Conservation (phyloP, 495 filamentous ascomycete genomes). For the Talaromyces proteolyticus region DNA sequence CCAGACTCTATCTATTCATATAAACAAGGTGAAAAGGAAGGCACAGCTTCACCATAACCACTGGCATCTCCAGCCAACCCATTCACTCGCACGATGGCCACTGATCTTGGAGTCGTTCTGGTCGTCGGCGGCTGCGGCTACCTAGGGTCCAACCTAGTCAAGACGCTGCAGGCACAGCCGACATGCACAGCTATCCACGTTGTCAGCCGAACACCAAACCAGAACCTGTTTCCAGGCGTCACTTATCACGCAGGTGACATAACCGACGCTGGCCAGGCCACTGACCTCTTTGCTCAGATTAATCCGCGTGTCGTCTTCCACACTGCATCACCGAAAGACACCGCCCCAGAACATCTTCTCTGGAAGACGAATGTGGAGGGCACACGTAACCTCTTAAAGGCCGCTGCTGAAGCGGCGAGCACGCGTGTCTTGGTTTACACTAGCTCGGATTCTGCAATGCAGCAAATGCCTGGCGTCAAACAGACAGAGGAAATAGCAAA, state of each 20-base stretch:
- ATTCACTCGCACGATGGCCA: background rate
- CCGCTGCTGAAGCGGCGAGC: conserved; percentile 7
- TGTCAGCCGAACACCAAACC: conserved; percentile 12
- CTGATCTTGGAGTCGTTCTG: conserved; percentile 31
- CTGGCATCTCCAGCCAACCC: conserved; percentile 2
- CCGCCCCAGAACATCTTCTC: background rate
- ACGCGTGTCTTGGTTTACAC: conserved; percentile 21
- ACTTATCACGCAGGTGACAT: conserved; percentile 16
- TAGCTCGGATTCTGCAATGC: conserved; percentile 12
- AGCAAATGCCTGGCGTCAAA: conserved; percentile 3
- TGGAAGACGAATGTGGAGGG: conserved; percentile 13
- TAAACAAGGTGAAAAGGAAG: no score
- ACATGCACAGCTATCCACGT: conserved; percentile 10
- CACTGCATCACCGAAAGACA: conserved; percentile 13
- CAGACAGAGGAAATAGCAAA: conserved; percentile 15
- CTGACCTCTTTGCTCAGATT: conserved; percentile 12
- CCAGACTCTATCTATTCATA: no score
- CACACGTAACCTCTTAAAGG: conserved; percentile 13
- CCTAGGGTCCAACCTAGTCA: conserved; percentile 64
- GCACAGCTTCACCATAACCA: background rate
- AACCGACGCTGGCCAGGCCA: conserved; percentile 5
- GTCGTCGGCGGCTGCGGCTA: conserved; percentile 69
- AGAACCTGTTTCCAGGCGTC: conserved; percentile 5
- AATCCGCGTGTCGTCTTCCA: conserved; percentile 19
- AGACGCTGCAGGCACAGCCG: conserved; percentile 43